Percentiles rank a stretch among this genome's conserved stretches.
Evolutionary conservation across 495 filamentous ascomycete species (phyloP).

Genomic region (Penicillium bialowiezense): DNA sequence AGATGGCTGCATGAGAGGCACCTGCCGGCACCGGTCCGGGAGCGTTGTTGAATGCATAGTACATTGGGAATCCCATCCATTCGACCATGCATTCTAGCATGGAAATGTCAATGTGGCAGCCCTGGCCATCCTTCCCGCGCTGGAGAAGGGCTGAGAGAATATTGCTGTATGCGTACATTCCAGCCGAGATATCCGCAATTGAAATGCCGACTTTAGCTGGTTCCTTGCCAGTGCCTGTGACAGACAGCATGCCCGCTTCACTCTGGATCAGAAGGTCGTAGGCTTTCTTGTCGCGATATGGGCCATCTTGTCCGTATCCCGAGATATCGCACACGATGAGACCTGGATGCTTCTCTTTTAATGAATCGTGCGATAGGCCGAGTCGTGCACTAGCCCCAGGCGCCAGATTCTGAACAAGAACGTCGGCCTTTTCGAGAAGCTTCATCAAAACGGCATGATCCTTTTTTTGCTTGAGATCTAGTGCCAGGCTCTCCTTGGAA

Average conservation of each 20-base stretch:
- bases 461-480: conserved; percentile 42
- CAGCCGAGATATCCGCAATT: conserved; percentile 51
- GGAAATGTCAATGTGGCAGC: conserved; percentile 48
- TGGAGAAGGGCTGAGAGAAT: conserved; percentile 49
- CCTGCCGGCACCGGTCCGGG: conserved; percentile 39
- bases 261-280: conserved; percentile 56
- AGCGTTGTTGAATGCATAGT: conserved; percentile 44
- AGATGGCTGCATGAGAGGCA: conserved; percentile 49
- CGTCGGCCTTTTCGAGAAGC: conserved; percentile 44
- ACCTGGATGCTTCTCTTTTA: conserved; percentile 38
- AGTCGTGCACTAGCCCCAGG: conserved; percentile 47
- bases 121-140: conserved; percentile 40
- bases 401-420: conserved; percentile 51
- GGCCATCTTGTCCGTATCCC: conserved; percentile 49
- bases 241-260: conserved; percentile 50
- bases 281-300: conserved; percentile 53
- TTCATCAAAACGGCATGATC: conserved; percentile 43
- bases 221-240: conserved; percentile 45
- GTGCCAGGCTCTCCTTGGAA: conserved; percentile 48
- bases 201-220: conserved; percentile 51
- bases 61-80: conserved; percentile 56
- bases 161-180: conserved; percentile 49
- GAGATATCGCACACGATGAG: conserved; percentile 54
- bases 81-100: conserved; percentile 56
- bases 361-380: conserved; percentile 40